phyloP scores from a whole-genome alignment of 208 protist species.

The Phytomonas francai region DNA sequence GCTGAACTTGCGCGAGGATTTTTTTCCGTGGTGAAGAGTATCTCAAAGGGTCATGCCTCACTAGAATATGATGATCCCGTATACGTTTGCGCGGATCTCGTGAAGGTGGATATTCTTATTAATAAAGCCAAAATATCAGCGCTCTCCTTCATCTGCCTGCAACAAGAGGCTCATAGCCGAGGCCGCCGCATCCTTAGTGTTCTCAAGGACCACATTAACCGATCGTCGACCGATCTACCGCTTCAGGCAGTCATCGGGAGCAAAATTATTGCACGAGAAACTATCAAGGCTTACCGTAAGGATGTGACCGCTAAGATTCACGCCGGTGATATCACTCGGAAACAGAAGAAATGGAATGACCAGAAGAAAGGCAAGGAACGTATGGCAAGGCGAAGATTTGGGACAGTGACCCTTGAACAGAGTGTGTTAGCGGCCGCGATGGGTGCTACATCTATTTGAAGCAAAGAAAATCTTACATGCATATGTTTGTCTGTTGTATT shows the following conservation, averaged over 20 bases:
- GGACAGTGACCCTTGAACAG: constrained; percentile 89
- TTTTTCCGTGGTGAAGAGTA: constrained; percentile 90
- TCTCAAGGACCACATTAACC: constrained; percentile 85
- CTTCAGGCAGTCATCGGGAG: constrained; percentile 86
- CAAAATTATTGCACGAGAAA: constrained; percentile 92
- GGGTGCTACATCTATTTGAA: constrained; percentile 43
- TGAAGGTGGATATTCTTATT: constrained; percentile 90
- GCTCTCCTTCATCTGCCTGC: constrained; percentile 84
- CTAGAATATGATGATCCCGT: constrained; percentile 93
- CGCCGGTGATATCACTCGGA: constrained; percentile 94
- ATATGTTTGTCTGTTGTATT: not conserved
- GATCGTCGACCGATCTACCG: constrained; percentile 87
- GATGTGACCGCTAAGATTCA: constrained; percentile 94
- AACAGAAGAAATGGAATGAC: constrained; percentile 94
- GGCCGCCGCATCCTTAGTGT: constrained; percentile 68
- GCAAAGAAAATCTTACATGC: not conserved
- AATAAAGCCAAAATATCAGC: constrained; percentile 91
- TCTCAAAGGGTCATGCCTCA: constrained; percentile 90
- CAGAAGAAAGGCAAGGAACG: constrained; percentile 97
- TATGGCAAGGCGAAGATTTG: constrained; percentile 90
- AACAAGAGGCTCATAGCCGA: constrained; percentile 39
- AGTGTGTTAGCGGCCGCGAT: constrained; percentile 87
- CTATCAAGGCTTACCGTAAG: constrained; percentile 88
- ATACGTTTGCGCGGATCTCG: constrained; percentile 84
- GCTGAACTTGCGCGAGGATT: constrained; percentile 94